Evolutionary conservation across 2,329 filamentous ascomycete genomes (phyloP).

Genomic region (Fusarium sarcochroum): DNA sequence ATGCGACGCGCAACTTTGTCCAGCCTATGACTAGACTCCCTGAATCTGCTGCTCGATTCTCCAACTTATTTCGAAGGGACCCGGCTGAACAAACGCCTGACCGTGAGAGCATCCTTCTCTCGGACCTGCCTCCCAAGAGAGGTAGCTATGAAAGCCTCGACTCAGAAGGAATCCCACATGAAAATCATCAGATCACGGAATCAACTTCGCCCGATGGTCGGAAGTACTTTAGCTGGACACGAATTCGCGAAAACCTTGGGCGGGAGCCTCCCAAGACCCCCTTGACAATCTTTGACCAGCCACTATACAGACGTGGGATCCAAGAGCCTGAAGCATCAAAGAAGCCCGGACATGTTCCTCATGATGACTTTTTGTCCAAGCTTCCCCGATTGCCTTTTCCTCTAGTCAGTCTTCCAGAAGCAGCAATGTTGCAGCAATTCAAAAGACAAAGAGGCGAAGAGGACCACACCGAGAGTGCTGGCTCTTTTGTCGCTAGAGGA

Average conservation of each 20-base stretch:
- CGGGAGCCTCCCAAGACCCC: conserved; percentile 42
- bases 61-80: conserved; percentile 46
- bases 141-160: conserved; percentile 53
- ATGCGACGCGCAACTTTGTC: conserved; percentile 41
- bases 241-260: conserved; percentile 44
- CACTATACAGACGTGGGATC: conserved; percentile 39
- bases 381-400: conserved; percentile 53
- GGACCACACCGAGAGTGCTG: conserved; percentile 53
- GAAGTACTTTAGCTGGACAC: conserved; percentile 46
- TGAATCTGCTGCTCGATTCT: conserved; percentile 46
- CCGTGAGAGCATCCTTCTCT: conserved; percentile 26
- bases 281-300: conserved; percentile 45
- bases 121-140: conserved; percentile 45
- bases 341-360: conserved; percentile 34
- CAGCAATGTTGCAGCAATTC: conserved; percentile 53
- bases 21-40: conserved; percentile 42
- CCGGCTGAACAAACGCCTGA: conserved; percentile 5
- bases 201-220: neutral
- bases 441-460: conserved; percentile 55
- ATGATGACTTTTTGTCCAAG: conserved; percentile 43
- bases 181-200: neutral
- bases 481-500: conserved; percentile 44
- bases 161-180: conserved; percentile 41
- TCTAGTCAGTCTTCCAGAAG: conserved; percentile 56
- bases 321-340: conserved; percentile 18